phyloP scores from a whole-genome alignment of 306 rosid species.

The Prunus fruticosa region DNA sequence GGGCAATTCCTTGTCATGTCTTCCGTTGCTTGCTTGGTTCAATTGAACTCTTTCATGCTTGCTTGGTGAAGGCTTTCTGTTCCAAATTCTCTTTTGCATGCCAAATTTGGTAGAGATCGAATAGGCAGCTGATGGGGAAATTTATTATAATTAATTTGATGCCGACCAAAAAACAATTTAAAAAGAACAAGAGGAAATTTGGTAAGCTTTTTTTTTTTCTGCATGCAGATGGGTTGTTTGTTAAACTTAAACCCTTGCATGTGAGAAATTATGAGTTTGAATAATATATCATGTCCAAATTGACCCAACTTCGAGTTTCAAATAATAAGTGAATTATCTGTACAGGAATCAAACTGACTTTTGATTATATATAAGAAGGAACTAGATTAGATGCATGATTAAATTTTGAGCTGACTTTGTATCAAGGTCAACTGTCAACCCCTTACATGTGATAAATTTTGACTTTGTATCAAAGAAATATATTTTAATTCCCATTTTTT shows the following conservation, averaged over 20 bases:
- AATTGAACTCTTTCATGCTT: background rate
- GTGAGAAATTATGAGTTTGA: too few relatives aligned
- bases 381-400: background rate
- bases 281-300: background rate
- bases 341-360: background rate
- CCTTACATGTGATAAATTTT: background rate
- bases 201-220: background rate
- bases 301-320: background rate
- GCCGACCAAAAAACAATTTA: background rate
- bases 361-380: background rate
- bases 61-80: background rate
- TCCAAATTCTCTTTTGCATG: background rate
- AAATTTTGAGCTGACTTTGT: background rate
- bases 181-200: background rate
- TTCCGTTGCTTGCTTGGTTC: conserved; percentile 5
- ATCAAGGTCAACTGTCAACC: background rate
- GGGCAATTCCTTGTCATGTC: conserved; percentile 21
- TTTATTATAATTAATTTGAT: background rate
- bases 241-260: too few relatives aligned
- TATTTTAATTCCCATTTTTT: background rate
- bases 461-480: background rate
- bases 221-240: background rate
- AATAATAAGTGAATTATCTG: background rate
- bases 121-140: background rate
- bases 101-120: background rate